Conservation (phyloP, 2,329 filamentous ascomycete genomes). For the Aspergillus uvarum region DNA sequence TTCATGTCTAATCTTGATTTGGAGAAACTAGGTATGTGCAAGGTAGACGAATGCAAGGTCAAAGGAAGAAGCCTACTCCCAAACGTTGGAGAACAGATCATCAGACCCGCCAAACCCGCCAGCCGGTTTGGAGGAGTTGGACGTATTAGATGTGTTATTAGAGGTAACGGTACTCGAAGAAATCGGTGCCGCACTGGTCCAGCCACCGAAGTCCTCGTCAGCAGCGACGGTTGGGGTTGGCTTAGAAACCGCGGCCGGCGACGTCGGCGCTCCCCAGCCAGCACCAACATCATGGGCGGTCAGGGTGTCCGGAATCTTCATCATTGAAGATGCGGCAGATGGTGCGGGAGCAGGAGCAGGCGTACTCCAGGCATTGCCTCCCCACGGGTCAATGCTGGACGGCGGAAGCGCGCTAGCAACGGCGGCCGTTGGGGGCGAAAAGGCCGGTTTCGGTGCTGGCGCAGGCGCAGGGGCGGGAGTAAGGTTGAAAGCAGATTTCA, state of each 20-base stretch:
- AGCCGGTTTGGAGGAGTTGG: constrained; percentile 48
- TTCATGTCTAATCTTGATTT: constrained; percentile 16
- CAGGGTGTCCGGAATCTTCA: constrained; percentile 48
- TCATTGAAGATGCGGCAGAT: constrained; percentile 36
- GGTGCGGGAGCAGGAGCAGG: constrained; percentile 55
- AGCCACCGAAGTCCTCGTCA: constrained; percentile 95
- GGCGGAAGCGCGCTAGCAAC: constrained; percentile 40
- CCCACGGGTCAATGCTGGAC: constrained; percentile 71
- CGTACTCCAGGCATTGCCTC: constrained; percentile 77
- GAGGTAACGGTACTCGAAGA: constrained; percentile 46
- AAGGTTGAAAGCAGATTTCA: constrained; percentile 79
- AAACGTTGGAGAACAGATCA: constrained; percentile 94
- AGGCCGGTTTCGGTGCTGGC: constrained; percentile 41
- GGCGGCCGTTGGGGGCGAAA: constrained; percentile 45
- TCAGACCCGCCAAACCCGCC: constrained; percentile 66
- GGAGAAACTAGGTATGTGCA: constrained; percentile 15
- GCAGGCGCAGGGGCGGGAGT: constrained; percentile 46
- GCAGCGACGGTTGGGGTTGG: constrained; percentile 67
- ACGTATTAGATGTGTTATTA: constrained; percentile 24
- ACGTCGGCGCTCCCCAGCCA: constrained; percentile 57
- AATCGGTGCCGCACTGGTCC: constrained; percentile 71
- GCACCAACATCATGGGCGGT: constrained; percentile 64
- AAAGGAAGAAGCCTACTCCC: constrained; percentile 59
- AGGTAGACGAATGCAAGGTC: not conserved
- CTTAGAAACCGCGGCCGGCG: constrained; percentile 21